phyloP scores from a whole-genome alignment of 495 filamentous ascomycete species.

The Pyronema omphalodes region DNA sequence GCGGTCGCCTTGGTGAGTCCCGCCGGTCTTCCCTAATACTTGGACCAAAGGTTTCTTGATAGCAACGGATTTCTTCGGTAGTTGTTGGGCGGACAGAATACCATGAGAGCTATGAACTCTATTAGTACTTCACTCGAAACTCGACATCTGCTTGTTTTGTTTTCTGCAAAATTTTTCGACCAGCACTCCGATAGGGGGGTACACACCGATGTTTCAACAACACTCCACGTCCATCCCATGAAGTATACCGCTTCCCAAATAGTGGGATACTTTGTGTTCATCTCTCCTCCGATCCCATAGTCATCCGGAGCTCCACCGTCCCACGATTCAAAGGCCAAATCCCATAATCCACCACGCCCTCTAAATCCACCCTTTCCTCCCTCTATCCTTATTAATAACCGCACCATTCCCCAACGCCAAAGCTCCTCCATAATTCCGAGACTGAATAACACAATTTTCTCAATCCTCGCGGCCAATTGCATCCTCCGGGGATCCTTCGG shows the following conservation, averaged over 20 bases:
- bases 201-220: conserved; percentile 21
- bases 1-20: conserved; percentile 7
- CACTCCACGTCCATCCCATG: conserved; percentile 24
- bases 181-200: not conserved
- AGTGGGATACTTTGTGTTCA: conserved; percentile 4
- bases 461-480: conserved; percentile 14
- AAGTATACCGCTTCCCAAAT: conserved; percentile 22
- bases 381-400: conserved; percentile 14
- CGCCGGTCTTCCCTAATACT: not conserved
- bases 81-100: conserved; percentile 13
- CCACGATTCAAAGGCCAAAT: not conserved
- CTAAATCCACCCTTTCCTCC: conserved; percentile 19
- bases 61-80: not conserved
- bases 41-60: conserved; percentile 1
- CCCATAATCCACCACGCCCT: conserved; percentile 5
- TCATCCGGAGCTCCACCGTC: conserved; percentile 3
- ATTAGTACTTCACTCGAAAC: too few species aligned
- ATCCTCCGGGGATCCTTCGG: conserved; percentile 17
- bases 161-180: too few species aligned
- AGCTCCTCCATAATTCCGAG: conserved; percentile 21
- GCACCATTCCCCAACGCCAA: conserved; percentile 22
- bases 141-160: too few species aligned
- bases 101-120: conserved; percentile 13
- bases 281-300: not conserved
- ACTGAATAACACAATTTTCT: conserved; percentile 16